phyloP scores from a whole-genome alignment of 257 asterid species.

The Voacanga thouarsii region DNA sequence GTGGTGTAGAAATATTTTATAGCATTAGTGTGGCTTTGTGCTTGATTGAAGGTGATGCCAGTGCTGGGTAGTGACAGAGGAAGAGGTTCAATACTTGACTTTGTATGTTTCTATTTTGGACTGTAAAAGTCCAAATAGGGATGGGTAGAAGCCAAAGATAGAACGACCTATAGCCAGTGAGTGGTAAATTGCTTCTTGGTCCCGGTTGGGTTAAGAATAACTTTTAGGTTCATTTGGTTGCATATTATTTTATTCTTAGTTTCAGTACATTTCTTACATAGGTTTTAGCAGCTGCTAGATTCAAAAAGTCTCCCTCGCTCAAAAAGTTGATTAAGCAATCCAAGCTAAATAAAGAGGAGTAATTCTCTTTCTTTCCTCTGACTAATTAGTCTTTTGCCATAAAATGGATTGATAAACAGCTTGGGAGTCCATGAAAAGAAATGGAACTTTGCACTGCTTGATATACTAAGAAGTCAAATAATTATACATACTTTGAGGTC shows the following conservation, averaged over 20 bases:
- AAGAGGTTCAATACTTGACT: no score
- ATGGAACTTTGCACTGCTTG: not conserved
- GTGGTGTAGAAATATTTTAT: no score
- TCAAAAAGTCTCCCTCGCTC: constrained; percentile 81
- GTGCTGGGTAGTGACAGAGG: no score
- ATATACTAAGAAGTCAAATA: not conserved
- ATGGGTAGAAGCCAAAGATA: no score
- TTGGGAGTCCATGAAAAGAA: not conserved
- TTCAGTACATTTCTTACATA: not conserved
- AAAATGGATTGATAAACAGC: not conserved
- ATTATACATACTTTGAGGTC: not conserved
- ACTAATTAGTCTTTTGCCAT: not conserved
- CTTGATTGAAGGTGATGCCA: no score
- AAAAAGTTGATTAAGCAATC: constrained; percentile 78
- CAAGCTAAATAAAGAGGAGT: constrained; percentile 77
- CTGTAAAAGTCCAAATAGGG: no score
- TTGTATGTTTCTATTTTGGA: no score
- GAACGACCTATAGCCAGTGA: not conserved
- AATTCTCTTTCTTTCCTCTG: constrained; percentile 12
- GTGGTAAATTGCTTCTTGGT: not conserved
- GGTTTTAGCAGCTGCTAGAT: constrained; percentile 36
- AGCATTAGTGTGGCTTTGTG: no score
- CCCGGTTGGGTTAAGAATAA: not conserved
- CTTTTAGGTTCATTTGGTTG: not conserved
- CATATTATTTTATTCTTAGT: no score